A percentile compares a stretch with the other conserved stretches of the same genome.
phyloP scores from a whole-genome alignment of 2,329 filamentous ascomycete species.

The Cephalotrichum gorgonifer region DNA sequence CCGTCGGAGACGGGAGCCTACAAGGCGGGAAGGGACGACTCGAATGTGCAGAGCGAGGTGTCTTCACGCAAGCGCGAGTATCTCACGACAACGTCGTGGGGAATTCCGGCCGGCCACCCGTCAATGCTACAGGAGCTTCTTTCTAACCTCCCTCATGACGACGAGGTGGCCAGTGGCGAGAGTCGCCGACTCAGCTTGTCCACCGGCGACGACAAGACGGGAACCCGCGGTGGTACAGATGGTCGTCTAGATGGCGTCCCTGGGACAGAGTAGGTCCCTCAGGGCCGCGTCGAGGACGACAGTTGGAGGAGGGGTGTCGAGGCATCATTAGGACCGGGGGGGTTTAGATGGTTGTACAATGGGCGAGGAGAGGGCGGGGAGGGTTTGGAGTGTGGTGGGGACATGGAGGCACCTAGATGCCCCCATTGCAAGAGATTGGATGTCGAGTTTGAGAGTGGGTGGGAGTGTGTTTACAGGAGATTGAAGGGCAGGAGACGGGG shows the following conservation, averaged over 20 bases:
- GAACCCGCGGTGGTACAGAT: background rate
- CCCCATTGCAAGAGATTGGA: background rate
- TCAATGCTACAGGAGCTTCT: no score
- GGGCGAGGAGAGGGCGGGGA: background rate
- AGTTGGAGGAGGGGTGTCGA: background rate
- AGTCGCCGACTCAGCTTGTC: no score
- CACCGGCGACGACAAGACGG: background rate
- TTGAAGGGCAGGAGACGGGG: background rate
- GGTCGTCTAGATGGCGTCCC: background rate
- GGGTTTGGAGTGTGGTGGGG: background rate
- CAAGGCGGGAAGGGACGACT: no score
- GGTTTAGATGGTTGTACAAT: background rate
- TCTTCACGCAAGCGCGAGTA: no score
- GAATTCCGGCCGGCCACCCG: no score
- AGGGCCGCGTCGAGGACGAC: background rate
- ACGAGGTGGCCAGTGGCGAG: no score
- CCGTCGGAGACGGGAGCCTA: no score
- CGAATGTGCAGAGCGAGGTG: no score
- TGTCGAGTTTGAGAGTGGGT: background rate
- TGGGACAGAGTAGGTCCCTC: background rate
- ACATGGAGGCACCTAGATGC: background rate
- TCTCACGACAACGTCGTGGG: no score
- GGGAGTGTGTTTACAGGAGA: background rate
- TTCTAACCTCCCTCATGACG: no score
- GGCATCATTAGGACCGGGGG: background rate